A percentile compares a stretch with the other conserved stretches of the same genome.
Conservation (phyloP, 2,329 filamentous ascomycete genomes). For the Colletotrichum tofieldiae region DNA sequence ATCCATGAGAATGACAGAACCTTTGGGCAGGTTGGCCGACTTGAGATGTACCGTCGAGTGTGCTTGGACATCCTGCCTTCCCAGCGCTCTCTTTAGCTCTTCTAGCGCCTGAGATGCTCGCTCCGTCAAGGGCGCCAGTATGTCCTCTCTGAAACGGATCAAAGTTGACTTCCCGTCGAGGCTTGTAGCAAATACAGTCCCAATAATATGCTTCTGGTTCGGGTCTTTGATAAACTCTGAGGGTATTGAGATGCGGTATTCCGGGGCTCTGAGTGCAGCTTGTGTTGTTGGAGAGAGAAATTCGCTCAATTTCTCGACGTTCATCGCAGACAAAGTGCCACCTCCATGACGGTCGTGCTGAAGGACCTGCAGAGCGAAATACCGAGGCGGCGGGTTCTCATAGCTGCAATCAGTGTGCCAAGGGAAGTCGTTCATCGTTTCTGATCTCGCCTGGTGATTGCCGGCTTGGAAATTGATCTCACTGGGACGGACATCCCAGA, state of each 20-base stretch:
- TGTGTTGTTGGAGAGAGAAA: slow-evolving; percentile 48
- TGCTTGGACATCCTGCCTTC: slow-evolving; percentile 30
- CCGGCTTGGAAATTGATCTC: slow-evolving; percentile 48
- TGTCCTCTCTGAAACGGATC: slow-evolving; percentile 53
- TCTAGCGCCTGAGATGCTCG: slow-evolving; percentile 46
- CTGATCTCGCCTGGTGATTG: slow-evolving; percentile 55
- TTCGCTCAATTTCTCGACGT: slow-evolving; percentile 48
- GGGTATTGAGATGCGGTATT: slow-evolving; percentile 53
- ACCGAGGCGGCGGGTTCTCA: slow-evolving; percentile 54
- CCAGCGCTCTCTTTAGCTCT: slow-evolving; percentile 47
- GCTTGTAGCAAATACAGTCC: slow-evolving; percentile 45
- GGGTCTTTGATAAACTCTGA: slow-evolving; percentile 54
- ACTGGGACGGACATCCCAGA: slow-evolving; percentile 60
- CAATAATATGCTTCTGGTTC: slow-evolving; percentile 41
- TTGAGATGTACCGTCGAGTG: slow-evolving; percentile 47
- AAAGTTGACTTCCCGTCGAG: slow-evolving; percentile 22
- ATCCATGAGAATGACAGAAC: slow-evolving; percentile 52
- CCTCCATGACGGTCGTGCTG: slow-evolving; percentile 58
- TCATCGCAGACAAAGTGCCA: slow-evolving; percentile 58
- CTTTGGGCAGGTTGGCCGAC: slow-evolving; percentile 47
- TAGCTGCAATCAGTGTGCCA: slow-evolving; percentile 64
- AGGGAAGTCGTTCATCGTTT: slow-evolving; percentile 60
- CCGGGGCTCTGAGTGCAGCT: slow-evolving; percentile 46
- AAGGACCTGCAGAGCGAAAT: slow-evolving; percentile 60
- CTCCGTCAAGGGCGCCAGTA: slow-evolving; percentile 49